Percentiles rank a stretch among this genome's conserved stretches.
These are phyloP conservation scores for Tetracladium marchalianum DNA, from an alignment of 495 filamentous ascomycete genomes.

Conservation along the genomic window DNA sequence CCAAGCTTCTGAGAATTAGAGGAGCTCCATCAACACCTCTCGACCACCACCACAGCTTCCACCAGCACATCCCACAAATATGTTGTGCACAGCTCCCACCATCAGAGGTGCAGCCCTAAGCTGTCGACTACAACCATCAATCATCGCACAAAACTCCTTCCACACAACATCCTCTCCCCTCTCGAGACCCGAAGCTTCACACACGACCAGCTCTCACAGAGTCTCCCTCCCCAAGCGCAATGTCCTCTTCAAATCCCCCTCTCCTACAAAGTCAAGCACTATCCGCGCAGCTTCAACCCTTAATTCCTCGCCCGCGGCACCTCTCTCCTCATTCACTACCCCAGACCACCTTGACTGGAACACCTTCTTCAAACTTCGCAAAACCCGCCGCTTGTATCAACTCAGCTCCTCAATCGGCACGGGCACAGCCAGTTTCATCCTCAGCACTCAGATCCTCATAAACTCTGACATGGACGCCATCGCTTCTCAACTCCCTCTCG, in stretches of 20 bases:
- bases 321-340: background rate
- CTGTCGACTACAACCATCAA: slow-evolving; percentile 17
- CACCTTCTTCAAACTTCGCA: slow-evolving; percentile 83
- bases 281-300: slow-evolving; percentile 10
- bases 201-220: slow-evolving; percentile 2
- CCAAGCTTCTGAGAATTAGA: no score
- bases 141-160: slow-evolving; percentile 15
- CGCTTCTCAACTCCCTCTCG: slow-evolving; percentile 59
- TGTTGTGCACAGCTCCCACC: slow-evolving; percentile 16
- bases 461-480: slow-evolving; percentile 57
- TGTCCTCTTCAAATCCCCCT: slow-evolving; percentile 9
- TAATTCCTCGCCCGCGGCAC: background rate
- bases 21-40: no score
- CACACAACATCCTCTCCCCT: slow-evolving; percentile 8
- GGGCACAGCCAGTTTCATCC: slow-evolving; percentile 43
- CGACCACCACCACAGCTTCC: no score
- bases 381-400: slow-evolving; percentile 71
- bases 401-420: slow-evolving; percentile 63
- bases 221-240: slow-evolving; percentile 16
- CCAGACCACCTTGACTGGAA: slow-evolving; percentile 67
- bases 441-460: slow-evolving; percentile 53
- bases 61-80: slow-evolving; percentile 7
- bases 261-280: background rate
- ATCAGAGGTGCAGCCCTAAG: slow-evolving; percentile 18
- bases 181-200: slow-evolving; percentile 4